Evolutionary conservation across 2,329 filamentous ascomycete species (phyloP).

Genomic region (Arthrobotrys pseudoclavata): DNA sequence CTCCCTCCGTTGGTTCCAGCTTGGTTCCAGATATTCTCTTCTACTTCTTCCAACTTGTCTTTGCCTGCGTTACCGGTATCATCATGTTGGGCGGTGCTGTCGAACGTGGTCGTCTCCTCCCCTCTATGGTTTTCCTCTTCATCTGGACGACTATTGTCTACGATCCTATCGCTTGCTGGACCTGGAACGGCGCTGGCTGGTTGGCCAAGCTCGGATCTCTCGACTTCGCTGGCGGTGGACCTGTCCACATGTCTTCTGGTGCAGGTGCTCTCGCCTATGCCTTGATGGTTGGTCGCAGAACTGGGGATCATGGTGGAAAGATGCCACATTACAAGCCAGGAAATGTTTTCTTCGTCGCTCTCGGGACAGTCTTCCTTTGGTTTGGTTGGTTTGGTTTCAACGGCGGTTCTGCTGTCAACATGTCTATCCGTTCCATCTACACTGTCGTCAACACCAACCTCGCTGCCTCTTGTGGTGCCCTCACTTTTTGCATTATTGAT

Average conservation of each 20-base stretch:
- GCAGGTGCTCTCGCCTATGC: constrained; percentile 76
- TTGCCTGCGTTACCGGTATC: constrained; percentile 74
- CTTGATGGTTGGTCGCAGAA: constrained; percentile 74
- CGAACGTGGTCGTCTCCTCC: constrained; percentile 67
- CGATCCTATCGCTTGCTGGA: constrained; percentile 89
- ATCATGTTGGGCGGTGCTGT: constrained; percentile 77
- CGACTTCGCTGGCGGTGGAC: constrained; percentile 75
- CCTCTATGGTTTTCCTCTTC: constrained; percentile 60
- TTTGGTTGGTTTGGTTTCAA: constrained; percentile 74
- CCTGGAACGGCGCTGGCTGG: constrained; percentile 78
- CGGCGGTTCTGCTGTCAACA: constrained; percentile 63
- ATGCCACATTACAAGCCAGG: constrained; percentile 70
- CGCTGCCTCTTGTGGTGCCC: constrained; percentile 71
- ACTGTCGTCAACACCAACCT: constrained; percentile 74
- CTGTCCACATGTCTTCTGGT: constrained; percentile 75
- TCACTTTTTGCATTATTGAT: constrained; percentile 72
- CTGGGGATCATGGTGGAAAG: constrained; percentile 67
- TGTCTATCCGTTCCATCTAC: constrained; percentile 67
- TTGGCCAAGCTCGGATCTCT: constrained; percentile 73
- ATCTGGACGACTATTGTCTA: constrained; percentile 88
- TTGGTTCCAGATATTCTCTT: constrained; percentile 76
- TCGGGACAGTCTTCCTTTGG: constrained; percentile 77
- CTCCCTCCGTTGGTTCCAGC: constrained; percentile 73
- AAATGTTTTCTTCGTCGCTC: constrained; percentile 75
- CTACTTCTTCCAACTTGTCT: constrained; percentile 76